Evolutionary conservation across 257 asterid genomes (phyloP).

Genomic region (Leptodermis oblonga): DNA sequence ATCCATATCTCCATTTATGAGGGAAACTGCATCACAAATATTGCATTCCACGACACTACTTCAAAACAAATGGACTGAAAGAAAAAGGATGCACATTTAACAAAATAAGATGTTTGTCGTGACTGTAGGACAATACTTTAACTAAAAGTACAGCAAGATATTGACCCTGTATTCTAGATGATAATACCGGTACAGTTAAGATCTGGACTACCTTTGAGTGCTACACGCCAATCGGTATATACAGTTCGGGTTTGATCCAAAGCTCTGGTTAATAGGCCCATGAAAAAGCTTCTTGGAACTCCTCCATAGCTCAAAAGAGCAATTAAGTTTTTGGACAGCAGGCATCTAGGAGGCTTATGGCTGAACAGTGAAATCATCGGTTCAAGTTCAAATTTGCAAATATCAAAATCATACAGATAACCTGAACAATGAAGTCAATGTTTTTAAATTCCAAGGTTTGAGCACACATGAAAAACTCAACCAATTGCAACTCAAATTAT

Average conservation of each 20-base stretch:
- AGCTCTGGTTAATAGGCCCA: constrained; percentile 40
- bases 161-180: not conserved
- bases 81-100: not conserved
- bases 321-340: constrained; percentile 60
- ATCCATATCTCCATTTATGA: constrained; percentile 42
- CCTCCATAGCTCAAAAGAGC: constrained; percentile 75
- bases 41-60: not conserved
- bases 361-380: constrained; percentile 41
- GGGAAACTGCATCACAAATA: constrained; percentile 51
- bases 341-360: constrained; percentile 46
- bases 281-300: constrained; percentile 55
- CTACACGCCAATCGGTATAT: constrained; percentile 45
- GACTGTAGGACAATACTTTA: not conserved
- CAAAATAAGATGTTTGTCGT: not conserved
- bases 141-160: no score
- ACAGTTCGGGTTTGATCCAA: constrained; percentile 48
- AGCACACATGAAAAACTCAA: not conserved
- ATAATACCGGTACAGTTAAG: not conserved
- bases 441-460: not conserved
- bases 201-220: constrained; percentile 54
- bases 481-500: not conserved
- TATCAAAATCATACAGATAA: not conserved
- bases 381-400: not conserved
- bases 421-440: not conserved
- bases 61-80: not conserved